Conservation (phyloP, 2,329 filamentous ascomycete genomes). For the Alternaria infectoria region DNA sequence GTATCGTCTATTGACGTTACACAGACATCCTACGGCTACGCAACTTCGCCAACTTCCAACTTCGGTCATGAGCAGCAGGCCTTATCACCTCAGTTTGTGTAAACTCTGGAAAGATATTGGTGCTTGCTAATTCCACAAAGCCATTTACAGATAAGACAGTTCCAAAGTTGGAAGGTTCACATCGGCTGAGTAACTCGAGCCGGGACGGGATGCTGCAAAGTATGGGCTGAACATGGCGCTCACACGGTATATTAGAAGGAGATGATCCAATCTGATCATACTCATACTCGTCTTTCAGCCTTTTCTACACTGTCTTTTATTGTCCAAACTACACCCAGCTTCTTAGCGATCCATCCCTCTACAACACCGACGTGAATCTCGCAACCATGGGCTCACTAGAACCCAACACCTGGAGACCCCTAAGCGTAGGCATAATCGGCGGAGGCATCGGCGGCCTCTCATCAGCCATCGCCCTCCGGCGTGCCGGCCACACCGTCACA, state of each 20-base stretch:
- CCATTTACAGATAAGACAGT: neutral
- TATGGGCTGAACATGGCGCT: neutral
- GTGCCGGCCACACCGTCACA: conserved; percentile 62
- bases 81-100: neutral
- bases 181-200: neutral
- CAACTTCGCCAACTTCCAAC: neutral
- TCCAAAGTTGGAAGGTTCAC: neutral
- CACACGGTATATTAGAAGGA: neutral
- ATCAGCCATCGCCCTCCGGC: conserved; percentile 59
- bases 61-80: neutral
- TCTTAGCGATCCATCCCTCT: neutral
- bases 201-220: neutral
- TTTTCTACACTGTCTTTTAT: neutral
- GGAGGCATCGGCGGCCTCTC: conserved; percentile 63
- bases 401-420: conserved; percentile 24
- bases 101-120: neutral
- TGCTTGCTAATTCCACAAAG: neutral
- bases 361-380: neutral
- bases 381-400: neutral
- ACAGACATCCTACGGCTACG: neutral
- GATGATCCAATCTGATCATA: neutral
- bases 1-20: neutral
- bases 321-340: neutral
- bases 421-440: conserved; percentile 54
- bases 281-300: neutral